A percentile compares a stretch with the other conserved stretches of the same genome.
Evolutionary conservation across 2,329 filamentous ascomycete genomes (phyloP).

Genomic region (Aschersonia sp.): DNA sequence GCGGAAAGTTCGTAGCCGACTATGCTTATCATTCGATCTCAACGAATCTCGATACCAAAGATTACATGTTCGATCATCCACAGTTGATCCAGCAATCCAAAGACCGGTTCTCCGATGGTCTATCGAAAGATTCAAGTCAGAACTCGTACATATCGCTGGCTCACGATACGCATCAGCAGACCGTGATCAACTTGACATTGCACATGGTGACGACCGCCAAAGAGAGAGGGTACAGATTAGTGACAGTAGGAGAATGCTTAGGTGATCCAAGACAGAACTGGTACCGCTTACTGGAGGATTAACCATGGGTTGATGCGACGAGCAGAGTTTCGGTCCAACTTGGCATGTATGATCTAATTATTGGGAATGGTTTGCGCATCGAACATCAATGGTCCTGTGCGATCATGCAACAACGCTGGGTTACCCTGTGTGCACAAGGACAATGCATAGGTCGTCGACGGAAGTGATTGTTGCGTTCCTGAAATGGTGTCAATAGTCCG

Average conservation of each 20-base stretch:
- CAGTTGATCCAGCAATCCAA: constrained; percentile 33
- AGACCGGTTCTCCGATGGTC: constrained; percentile 16
- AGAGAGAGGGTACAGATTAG: constrained; percentile 27
- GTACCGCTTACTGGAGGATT: constrained; percentile 24
- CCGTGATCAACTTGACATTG: constrained; percentile 24
- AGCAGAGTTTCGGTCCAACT: background rate
- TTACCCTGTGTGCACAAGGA: too few species aligned
- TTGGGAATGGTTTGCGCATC: too few species aligned
- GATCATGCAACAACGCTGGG: too few species aligned
- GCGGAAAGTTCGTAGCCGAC: constrained; percentile 17
- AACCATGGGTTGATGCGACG: background rate
- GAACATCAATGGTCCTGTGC: too few species aligned
- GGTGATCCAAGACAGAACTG: constrained; percentile 34
- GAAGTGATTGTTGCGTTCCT: too few species aligned
- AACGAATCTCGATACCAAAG: constrained; percentile 46
- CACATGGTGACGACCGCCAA: constrained; percentile 28
- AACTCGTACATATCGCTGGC: constrained; percentile 35
- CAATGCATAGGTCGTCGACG: too few species aligned
- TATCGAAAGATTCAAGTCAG: constrained; percentile 15
- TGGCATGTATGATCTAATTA: too few species aligned
- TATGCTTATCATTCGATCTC: constrained; percentile 42
- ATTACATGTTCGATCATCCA: constrained; percentile 38
- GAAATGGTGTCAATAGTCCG: too few species aligned
- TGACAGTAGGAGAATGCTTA: constrained; percentile 43
- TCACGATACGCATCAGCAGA: constrained; percentile 35